phyloP scores from a whole-genome alignment of 2,329 filamentous ascomycete genomes.

The Chrysoporthe deuterocubensis region DNA sequence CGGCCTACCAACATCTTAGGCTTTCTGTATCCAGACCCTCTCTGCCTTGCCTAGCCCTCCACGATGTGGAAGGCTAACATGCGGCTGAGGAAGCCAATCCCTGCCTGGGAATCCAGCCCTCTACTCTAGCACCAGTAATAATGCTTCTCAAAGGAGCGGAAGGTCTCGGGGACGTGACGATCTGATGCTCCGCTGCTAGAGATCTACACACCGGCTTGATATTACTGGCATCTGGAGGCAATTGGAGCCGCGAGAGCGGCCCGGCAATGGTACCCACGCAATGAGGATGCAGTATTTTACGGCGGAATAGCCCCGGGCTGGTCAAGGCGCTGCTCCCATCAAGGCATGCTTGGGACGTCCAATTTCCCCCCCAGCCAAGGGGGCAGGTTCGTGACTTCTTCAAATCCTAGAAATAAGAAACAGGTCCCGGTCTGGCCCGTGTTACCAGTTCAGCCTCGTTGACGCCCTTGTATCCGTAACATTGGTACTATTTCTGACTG shows the following conservation, averaged over 20 bases:
- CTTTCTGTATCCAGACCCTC: background rate
- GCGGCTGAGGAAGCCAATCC: background rate
- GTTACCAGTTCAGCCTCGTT: background rate
- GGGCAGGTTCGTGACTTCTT: too few species aligned
- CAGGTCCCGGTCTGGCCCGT: background rate
- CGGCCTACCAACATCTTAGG: background rate
- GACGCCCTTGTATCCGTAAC: background rate
- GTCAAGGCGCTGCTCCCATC: background rate
- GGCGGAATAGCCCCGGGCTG: background rate
- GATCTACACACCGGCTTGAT: background rate
- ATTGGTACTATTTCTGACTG: background rate
- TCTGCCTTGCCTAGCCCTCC: background rate
- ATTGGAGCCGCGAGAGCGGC: background rate
- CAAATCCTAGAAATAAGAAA: background rate
- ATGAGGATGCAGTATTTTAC: background rate
- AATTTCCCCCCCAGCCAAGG: too few species aligned
- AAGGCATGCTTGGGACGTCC: background rate
- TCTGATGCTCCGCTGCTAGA: background rate
- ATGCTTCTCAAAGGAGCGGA: slow-evolving; percentile 1
- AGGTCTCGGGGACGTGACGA: background rate
- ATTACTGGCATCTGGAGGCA: background rate
- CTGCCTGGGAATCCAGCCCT: background rate
- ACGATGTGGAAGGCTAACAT: background rate
- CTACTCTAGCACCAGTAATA: background rate
- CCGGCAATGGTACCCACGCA: background rate